Evolutionary conservation across 257 asterid genomes (phyloP).

Genomic region (Pogostemon cablin): DNA sequence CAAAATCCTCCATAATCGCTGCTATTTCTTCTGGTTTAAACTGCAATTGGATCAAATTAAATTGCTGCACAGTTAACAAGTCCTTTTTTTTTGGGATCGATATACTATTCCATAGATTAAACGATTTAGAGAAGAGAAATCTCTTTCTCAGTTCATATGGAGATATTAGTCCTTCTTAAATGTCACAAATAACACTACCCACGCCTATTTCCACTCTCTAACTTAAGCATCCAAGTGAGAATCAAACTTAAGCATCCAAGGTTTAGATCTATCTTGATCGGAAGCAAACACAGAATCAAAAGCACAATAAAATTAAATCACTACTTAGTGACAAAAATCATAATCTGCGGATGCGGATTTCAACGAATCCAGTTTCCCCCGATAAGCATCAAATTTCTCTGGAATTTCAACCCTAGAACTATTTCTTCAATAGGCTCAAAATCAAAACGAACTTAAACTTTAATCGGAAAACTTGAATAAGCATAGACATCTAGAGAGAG

Average conservation of each 20-base stretch:
- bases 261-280: not conserved
- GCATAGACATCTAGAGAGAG: not conserved
- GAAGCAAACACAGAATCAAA: not conserved
- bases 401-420: not conserved
- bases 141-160: no score
- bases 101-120: no score
- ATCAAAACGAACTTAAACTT: slow-evolving; percentile 9
- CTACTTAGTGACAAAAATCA: not conserved
- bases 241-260: not conserved
- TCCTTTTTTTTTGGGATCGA: no score
- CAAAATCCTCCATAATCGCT: slow-evolving; percentile 49
- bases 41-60: slow-evolving; percentile 29
- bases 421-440: not conserved
- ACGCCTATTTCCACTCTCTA: not conserved
- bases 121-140: no score
- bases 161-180: not conserved
- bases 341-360: not conserved
- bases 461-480: not conserved
- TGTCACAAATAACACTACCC: not conserved
- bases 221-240: no score
- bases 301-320: not conserved
- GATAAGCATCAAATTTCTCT: not conserved
- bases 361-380: not conserved
- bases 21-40: slow-evolving; percentile 47
- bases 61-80: no score